Base-by-base conservation (phyloP, 139 green algal genomes). In the Gonium pectorale region DNA sequence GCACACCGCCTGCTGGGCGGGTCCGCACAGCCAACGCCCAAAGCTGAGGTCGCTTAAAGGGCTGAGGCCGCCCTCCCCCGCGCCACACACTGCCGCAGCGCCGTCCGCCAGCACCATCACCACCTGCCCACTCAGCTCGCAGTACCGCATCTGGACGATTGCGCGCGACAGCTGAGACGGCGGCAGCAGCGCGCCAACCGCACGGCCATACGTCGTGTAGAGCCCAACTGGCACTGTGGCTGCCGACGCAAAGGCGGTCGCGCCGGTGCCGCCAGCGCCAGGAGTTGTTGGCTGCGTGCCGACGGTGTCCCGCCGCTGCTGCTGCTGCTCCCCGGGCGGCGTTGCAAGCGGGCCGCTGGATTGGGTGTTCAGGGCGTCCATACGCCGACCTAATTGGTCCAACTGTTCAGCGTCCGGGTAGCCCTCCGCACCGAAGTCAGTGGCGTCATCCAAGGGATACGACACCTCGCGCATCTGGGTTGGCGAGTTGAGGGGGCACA, bases 21-120 rank as follows among this genome's bases (percentile, higher is more conserved):
- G 82, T 35, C 79, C 67, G 49, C 82, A 89, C 68, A 92, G 72
- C 60, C 71, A 79, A 37, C 83, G 63, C 27, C 73, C 83, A 52
- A 74, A 80, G 46, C 54, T 79, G 67, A 79, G 52, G 43, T 83
- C 83, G 19, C 38, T 22, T 35, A 79, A 43, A 3, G 60, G 66
- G 59, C 60, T 52, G 33, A 88, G 54, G 22, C 74, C 73, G 54
- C 79, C 46, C 44, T 73, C 51, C 29, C 33, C 33, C 29, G 85
- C 51, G 38, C 49, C 38, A 71, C 79, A 91, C 77, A 91, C 82
- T n/a, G 83, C 89, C 27, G 62, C 79, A 13, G 87, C 84, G 35
- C 90, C 90, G 59, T 91, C 87, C 29, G 70, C 78, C 43, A 90
- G 67, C n/a, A 93, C 90, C 46, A 90, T 54, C 37, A 70, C 71